These are phyloP conservation scores for Penicillium fuscoglaucum DNA, from an alignment of 2,329 filamentous ascomycete species.

Conservation along the genomic window DNA sequence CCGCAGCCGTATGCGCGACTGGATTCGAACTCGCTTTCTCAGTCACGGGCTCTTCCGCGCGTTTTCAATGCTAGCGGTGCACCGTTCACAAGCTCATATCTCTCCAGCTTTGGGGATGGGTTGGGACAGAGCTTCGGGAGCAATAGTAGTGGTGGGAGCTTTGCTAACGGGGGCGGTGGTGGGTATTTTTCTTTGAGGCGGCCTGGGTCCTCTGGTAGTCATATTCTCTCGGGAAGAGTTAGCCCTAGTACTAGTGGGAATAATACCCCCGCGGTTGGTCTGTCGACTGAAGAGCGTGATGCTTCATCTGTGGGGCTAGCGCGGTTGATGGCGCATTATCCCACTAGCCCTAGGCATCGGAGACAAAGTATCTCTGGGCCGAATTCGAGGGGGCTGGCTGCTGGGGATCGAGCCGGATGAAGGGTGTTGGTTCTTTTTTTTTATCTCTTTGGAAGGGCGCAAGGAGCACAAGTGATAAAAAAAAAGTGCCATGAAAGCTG, in stretches of 20 bases:
- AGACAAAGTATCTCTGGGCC: constrained; percentile 28
- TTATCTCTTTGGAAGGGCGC: background rate
- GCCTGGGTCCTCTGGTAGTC: constrained; percentile 12
- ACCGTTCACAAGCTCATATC: constrained; percentile 10
- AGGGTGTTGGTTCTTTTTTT: background rate
- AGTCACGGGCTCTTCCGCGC: constrained; percentile 9
- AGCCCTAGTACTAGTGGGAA: constrained; percentile 23
- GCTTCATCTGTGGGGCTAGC: constrained; percentile 15
- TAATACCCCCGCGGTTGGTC: constrained; percentile 20
- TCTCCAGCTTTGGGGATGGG: constrained; percentile 16
- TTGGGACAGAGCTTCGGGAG: constrained; percentile 6
- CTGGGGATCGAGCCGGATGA: constrained; percentile 9
- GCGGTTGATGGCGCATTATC: constrained; percentile 29
- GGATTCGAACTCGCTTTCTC: constrained; percentile 3
- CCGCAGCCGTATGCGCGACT: constrained; percentile 17
- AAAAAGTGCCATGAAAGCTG: background rate
- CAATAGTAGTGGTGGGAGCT: constrained; percentile 4
- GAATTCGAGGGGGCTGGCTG: constrained; percentile 14
- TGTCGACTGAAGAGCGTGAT: constrained; percentile 24
- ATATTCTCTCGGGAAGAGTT: constrained; percentile 6
- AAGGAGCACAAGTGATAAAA: background rate
- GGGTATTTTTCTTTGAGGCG: constrained; percentile 27
- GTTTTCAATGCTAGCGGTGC: constrained; percentile 5
- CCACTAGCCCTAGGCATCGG: constrained; percentile 26
- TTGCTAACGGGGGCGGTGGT: constrained; percentile 9